Evolutionary conservation across 2,329 filamentous ascomycete genomes (phyloP), one percentile per base, ranked within the genome.

Genomic region (Fusarium drepaniforme): DNA sequence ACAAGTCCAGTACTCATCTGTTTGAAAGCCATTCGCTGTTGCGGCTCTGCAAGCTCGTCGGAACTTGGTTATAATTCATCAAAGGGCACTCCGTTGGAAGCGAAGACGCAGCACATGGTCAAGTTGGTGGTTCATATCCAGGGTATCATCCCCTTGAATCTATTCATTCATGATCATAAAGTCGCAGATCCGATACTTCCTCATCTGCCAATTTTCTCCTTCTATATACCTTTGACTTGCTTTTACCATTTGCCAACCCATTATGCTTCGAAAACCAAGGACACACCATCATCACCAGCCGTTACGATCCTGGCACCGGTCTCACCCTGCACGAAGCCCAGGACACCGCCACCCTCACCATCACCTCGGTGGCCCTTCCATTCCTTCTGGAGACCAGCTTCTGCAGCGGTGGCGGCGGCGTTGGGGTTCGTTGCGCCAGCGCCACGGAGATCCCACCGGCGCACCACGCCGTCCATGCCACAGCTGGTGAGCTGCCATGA

Each of bases 391-490:
- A 97, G 85, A 0, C 94, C 95, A 63, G 91, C 78, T 23, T 84
- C 91, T 11, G 88, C 90, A 16, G 83, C 78, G 11, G 76, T 78
- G 18, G 78, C 78, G 2, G 79, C 68, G 8, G 77, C 80, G 53
- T 78, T 80, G 8, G 76, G 77, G 49, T 81, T 79, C 6, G 82
- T 80, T 3, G 74, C 72, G 13, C 80, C 81, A 25, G 80, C 84
- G n/a, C 88, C 88, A n/a, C 88, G 84, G 64, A 91, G 81, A 84
- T 99, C 96, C 97, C 97, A 99, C 70, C 96, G 88, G 79, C 94
- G 89, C 23, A 99, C 91, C 0, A 96, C 95, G 21, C 97, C 96
- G 80, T 99, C 97, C 88, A 98, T 94, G 11, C 97, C 97, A 76
- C 93, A 96, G 74, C 91, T 94, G 3, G 96, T 98, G 64, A 98